Conservation (phyloP, 2,329 filamentous ascomycete genomes). For the Trichoderma atroviride region DNA sequence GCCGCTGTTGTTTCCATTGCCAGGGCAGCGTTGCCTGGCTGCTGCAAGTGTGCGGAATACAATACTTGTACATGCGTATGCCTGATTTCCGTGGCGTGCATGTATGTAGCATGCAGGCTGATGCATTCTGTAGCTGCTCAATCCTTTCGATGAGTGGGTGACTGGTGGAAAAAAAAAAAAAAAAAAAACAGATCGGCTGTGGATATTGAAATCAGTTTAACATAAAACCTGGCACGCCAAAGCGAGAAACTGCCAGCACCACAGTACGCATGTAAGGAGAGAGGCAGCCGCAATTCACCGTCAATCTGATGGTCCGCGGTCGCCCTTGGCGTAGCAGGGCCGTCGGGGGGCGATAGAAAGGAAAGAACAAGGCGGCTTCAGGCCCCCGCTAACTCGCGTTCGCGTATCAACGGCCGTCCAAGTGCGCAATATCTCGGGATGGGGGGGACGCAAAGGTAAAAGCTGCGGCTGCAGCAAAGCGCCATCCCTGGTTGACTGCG, state of each 20-base stretch:
- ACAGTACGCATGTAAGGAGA: background rate
- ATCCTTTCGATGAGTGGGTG: background rate
- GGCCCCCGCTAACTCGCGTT: slow-evolving; percentile 14
- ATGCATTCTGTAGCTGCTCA: background rate
- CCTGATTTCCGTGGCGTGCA: background rate
- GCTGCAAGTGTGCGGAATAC: background rate
- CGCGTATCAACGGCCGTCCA: slow-evolving; percentile 19
- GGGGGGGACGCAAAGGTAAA: background rate
- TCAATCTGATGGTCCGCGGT: slow-evolving; percentile 6
- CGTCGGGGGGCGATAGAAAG: background rate
- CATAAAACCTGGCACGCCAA: background rate
- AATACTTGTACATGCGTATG: too few relatives aligned
- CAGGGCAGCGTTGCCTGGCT: background rate
- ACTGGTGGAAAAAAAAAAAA: too few relatives aligned
- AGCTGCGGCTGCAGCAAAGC: slow-evolving; percentile 18
- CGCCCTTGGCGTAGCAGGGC: background rate
- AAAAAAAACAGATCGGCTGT: too few relatives aligned
- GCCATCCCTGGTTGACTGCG: background rate
- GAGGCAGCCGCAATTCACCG: slow-evolving; percentile 8
- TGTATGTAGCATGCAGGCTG: background rate
- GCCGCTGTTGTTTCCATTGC: background rate
- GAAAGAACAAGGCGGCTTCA: slow-evolving; percentile 3
- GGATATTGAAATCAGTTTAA: background rate
- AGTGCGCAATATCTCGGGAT: slow-evolving; percentile 19
- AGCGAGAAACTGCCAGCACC: background rate